phyloP scores from a whole-genome alignment of 768 basidiomycete species.

The Paxillus involutus region DNA sequence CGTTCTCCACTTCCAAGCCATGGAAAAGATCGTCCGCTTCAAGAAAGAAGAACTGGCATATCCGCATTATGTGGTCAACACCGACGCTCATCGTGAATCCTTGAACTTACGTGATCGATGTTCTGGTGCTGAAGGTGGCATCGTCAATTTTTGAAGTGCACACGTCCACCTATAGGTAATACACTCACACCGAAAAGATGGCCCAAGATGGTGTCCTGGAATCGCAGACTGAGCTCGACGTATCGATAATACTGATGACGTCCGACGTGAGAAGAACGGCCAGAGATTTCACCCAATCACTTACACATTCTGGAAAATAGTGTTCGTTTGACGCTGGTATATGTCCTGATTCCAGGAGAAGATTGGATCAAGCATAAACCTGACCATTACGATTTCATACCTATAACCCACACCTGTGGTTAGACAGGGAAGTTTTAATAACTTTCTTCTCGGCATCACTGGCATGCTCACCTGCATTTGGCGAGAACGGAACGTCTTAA shows the following conservation, averaged over 20 bases:
- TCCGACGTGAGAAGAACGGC: not conserved
- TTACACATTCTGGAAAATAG: conserved; percentile 85
- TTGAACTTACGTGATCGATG: conserved; percentile 63
- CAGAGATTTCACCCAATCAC: conserved; percentile 24
- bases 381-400: conserved; percentile 18
- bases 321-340: conserved; percentile 80
- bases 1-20: conserved; percentile 26
- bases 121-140: conserved; percentile 67
- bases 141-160: conserved; percentile 22
- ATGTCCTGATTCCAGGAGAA: conserved; percentile 54
- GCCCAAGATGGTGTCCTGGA: conserved; percentile 85
- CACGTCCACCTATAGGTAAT: conserved; percentile 25
- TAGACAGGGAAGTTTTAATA: not conserved
- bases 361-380: conserved; percentile 21
- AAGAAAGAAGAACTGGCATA: conserved; percentile 52
- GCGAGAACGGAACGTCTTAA: conserved; percentile 62
- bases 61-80: not conserved
- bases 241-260: conserved; percentile 57
- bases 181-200: conserved; percentile 76
- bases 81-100: conserved; percentile 6
- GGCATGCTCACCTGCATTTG: conserved; percentile 64
- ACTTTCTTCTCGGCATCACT: not conserved
- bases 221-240: conserved; percentile 73
- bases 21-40: conserved; percentile 55
- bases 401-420: conserved; percentile 48